These are phyloP conservation scores for Metschnikowia henanensis DNA, from an alignment of 805 yeast species.

Conservation along the genomic window DNA sequence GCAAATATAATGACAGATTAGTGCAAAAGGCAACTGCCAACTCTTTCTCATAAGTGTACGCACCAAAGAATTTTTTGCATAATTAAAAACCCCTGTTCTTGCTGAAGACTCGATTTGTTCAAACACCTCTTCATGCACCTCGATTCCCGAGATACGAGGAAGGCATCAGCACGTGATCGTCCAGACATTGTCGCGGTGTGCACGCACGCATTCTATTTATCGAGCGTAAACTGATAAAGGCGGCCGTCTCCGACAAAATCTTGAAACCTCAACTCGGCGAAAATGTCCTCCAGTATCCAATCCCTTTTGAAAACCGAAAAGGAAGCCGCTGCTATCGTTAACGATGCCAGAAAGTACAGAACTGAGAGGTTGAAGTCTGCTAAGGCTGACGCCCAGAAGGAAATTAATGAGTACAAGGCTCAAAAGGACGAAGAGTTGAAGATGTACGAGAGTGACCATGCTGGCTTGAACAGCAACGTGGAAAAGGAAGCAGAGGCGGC, in stretches of 20 bases:
- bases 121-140: no score
- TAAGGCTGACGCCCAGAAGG: slow-evolving; percentile 87
- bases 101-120: no score
- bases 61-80: no score
- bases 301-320: slow-evolving; percentile 72
- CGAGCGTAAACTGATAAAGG: slow-evolving; percentile 11
- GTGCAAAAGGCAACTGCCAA: no score
- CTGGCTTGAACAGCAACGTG: slow-evolving; percentile 72
- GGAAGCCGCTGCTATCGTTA: slow-evolving; percentile 94
- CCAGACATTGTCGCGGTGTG: slow-evolving; percentile 3
- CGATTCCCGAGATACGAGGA: no score
- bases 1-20: no score
- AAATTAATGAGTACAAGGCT: slow-evolving; percentile 81
- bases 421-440: slow-evolving; percentile 83
- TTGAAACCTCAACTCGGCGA: neutral
- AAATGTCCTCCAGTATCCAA: slow-evolving; percentile 31
- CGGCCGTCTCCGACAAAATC: slow-evolving; percentile 1
- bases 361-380: slow-evolving; percentile 90
- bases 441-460: slow-evolving; percentile 67
- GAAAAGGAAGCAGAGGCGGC: slow-evolving; percentile 76
- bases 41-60: no score
- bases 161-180: no score
- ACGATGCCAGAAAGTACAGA: slow-evolving; percentile 87
- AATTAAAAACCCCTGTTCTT: no score
- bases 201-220: slow-evolving; percentile 10